Conservation (phyloP, 805 yeast species). For the Zygosaccharomyces bisporus region DNA sequence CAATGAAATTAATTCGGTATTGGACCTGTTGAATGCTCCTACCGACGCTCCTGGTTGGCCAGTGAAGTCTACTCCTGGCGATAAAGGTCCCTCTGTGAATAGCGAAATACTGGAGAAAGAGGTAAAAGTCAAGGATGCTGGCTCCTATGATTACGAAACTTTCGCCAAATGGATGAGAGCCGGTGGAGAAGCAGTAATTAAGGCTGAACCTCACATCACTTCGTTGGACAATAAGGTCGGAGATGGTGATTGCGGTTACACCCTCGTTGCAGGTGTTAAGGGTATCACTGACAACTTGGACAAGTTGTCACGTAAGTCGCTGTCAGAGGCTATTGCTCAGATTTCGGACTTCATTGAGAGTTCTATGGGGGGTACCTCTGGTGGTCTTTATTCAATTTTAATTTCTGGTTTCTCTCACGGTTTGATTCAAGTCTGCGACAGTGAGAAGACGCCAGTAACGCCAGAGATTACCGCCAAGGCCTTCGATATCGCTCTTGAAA, state of each 20-base stretch:
- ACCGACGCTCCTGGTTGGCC: constrained; percentile 85
- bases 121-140: constrained; percentile 36
- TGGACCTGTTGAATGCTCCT: constrained; percentile 62
- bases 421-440: constrained; percentile 33
- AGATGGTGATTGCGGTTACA: constrained; percentile 97
- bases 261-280: constrained; percentile 76
- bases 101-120: constrained; percentile 30
- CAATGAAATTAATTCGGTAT: constrained; percentile 35
- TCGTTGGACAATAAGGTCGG: constrained; percentile 85
- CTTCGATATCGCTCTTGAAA: constrained; percentile 55
- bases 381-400: constrained; percentile 85
- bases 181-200: constrained; percentile 51
- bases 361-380: constrained; percentile 97
- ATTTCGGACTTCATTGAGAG: constrained; percentile 82
- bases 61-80: constrained; percentile 24
- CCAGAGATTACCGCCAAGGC: constrained; percentile 44
- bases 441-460: constrained; percentile 32
- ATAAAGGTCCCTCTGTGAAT: constrained; percentile 34
- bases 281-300: constrained; percentile 58
- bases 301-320: constrained; percentile 38
- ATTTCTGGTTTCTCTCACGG: constrained; percentile 70
- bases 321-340: constrained; percentile 57
- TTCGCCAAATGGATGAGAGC: constrained; percentile 40
- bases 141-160: constrained; percentile 35
- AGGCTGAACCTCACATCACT: constrained; percentile 80